These are phyloP conservation scores for Arabidopsis arenosa DNA, from an alignment of 345 rosid species.

Conservation along the genomic window DNA sequence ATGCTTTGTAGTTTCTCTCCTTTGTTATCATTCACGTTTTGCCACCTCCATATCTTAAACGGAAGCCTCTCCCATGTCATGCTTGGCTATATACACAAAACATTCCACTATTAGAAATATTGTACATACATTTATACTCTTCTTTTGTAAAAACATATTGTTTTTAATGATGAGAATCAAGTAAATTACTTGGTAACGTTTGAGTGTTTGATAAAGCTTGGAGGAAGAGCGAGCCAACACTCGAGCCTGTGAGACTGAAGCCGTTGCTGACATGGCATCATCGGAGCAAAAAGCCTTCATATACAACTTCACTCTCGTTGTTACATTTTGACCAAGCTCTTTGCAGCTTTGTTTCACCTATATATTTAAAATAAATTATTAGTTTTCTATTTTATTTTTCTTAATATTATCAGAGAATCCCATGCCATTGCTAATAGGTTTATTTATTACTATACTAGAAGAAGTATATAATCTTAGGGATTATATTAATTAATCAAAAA, in stretches of 20 bases:
- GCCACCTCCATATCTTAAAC: conserved; percentile 53
- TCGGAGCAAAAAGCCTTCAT: conserved; percentile 64
- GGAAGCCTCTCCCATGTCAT: conserved; percentile 83
- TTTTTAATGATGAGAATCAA: neutral
- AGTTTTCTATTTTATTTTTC: neutral
- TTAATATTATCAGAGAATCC: conserved; percentile 29
- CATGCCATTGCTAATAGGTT: conserved; percentile 28
- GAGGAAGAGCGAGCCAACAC: conserved; percentile 47
- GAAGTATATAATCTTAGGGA: neutral
- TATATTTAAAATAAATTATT: neutral
- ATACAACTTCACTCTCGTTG: conserved; percentile 67
- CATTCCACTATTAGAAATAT: conserved; percentile 21
- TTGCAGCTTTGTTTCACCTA: conserved; percentile 67
- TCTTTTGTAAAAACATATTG: neutral
- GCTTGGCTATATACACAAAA: conserved; percentile 59
- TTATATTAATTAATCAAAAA: conserved; percentile 12
- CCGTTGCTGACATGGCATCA: conserved; percentile 53
- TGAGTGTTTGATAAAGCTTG: conserved; percentile 60
- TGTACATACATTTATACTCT: neutral
- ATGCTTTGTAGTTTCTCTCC: conserved; percentile 60
- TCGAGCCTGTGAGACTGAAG: conserved; percentile 69
- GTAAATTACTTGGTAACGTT: conserved; percentile 57
- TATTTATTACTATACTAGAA: conserved; percentile 6
- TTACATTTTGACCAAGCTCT: conserved; percentile 56
- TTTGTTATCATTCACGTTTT: conserved; percentile 48